Base-by-base conservation (phyloP, 257 asterid genomes). In the Henckelia pumila region DNA sequence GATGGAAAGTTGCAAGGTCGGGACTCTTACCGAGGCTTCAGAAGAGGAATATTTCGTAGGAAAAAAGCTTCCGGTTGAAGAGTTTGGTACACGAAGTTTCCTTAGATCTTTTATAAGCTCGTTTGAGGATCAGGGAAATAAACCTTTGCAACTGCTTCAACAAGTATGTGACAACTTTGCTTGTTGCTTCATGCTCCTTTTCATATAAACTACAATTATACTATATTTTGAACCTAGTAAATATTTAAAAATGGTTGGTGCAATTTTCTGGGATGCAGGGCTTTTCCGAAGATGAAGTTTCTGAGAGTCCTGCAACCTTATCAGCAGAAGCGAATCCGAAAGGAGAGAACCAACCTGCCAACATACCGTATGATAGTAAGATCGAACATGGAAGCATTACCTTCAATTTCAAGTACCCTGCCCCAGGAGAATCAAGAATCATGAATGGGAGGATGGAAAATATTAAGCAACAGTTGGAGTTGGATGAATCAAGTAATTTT, bases 351-450 rank as follows among this genome's bases (percentile, higher is more conserved):
- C 75, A 77, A 37, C 49, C 69, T 37, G 66, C 60, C 70, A 75
- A 75, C 44, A 56, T 78, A 64, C 10, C 30, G n/a, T 75, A 81
- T 75, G 73, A 84, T 20, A 79, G 87, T 68, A 71, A 79, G 14
- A 85, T 79, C 68, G 92, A 76, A 73, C 64, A 52, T 0, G 81
- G 77, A 69, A 76, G 74, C 75, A 88, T 81, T 59, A 85, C 85
- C 56, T 91, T 77, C 35, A 83, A 82, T 66, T 75, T 82, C 74
- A 74, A 71, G 47, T 13, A 49, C 57, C 28, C 74, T 29, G 70
- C 63, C 29, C 71, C 78, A 13, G 75, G 23, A n/a, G 72, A 64
- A 63, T 69, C 23, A 9, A 72, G 61, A 72, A 59, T 26, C 57
- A 47, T 0, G 7, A 62, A 63, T 8, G 61, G 40, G n/a, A 23